A percentile compares a stretch with the other conserved stretches of the same genome.
These are phyloP conservation scores for Rubus parviflorus DNA, from an alignment of 306 rosid species.

Conservation along the genomic window DNA sequence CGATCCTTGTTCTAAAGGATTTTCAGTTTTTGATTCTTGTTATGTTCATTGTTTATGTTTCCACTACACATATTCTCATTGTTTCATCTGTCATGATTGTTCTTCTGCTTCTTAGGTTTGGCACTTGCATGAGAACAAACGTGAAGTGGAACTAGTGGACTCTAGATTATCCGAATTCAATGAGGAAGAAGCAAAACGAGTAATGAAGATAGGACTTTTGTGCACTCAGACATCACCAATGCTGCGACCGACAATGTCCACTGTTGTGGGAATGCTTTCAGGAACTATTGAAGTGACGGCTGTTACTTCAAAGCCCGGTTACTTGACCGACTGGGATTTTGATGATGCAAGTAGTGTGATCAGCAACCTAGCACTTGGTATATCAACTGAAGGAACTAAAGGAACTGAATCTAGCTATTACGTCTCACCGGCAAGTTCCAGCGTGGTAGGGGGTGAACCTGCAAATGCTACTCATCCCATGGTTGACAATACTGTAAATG, in stretches of 20 bases:
- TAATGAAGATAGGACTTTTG: slow-evolving; percentile 49
- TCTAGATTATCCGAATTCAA: slow-evolving; percentile 37
- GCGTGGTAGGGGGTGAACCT: slow-evolving; percentile 36
- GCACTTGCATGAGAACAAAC: slow-evolving; percentile 55
- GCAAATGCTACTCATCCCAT: slow-evolving; percentile 20
- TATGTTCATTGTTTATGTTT: neutral
- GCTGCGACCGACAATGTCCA: slow-evolving; percentile 65
- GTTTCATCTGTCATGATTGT: neutral
- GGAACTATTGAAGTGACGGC: slow-evolving; percentile 59
- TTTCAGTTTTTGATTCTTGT: neutral
- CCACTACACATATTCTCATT: neutral
- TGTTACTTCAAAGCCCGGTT: slow-evolving; percentile 58
- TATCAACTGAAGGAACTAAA: slow-evolving; percentile 30
- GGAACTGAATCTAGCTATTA: slow-evolving; percentile 31
- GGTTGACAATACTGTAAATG: slow-evolving; percentile 22
- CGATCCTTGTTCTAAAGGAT: neutral
- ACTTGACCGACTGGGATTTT: slow-evolving; percentile 65
- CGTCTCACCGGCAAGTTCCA: slow-evolving; percentile 35
- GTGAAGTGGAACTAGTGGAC: slow-evolving; percentile 46
- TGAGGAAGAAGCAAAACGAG: slow-evolving; percentile 46
- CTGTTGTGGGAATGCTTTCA: slow-evolving; percentile 69
- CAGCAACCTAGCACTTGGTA: slow-evolving; percentile 20
- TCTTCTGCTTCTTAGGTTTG: slow-evolving; percentile 47
- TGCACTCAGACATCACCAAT: slow-evolving; percentile 69
- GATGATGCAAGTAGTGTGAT: slow-evolving; percentile 37